phyloP scores from a whole-genome alignment of 495 filamentous ascomycete genomes.

The Cairneyella variabilis region DNA sequence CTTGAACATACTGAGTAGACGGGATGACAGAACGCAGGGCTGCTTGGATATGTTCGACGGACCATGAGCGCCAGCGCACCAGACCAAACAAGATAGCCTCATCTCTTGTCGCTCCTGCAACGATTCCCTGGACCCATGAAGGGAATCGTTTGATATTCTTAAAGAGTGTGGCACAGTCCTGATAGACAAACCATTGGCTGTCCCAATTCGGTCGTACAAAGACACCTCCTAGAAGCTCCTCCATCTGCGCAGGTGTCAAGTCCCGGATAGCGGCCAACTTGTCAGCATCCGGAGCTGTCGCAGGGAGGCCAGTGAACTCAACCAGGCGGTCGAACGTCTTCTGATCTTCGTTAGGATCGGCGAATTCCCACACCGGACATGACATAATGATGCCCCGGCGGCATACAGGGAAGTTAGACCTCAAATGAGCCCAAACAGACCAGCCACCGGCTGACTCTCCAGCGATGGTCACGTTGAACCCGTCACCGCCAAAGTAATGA shows the following conservation, averaged over 20 bases:
- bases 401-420: not conserved
- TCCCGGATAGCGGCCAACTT: not conserved
- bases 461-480: slow-evolving; percentile 55
- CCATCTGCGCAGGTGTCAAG: not conserved
- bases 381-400: not conserved
- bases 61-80: not conserved
- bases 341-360: not conserved
- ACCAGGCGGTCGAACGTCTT: slow-evolving; percentile 1
- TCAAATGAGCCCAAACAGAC: slow-evolving; percentile 33
- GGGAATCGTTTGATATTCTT: not conserved
- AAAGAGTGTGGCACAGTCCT: not conserved
- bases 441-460: slow-evolving; percentile 68
- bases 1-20: not conserved
- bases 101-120: not conserved
- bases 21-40: not conserved
- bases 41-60: not conserved
- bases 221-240: not conserved
- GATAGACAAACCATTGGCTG: not conserved
- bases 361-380: not conserved
- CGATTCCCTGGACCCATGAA: not conserved
- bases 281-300: not conserved
- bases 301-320: not conserved
- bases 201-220: slow-evolving; percentile 1
- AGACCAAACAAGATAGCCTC: not conserved
- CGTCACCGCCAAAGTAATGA: slow-evolving; percentile 60